These are phyloP conservation scores for Fusarium vanettenii DNA, from an alignment of 2,329 filamentous ascomycete species.

Conservation along the genomic window DNA sequence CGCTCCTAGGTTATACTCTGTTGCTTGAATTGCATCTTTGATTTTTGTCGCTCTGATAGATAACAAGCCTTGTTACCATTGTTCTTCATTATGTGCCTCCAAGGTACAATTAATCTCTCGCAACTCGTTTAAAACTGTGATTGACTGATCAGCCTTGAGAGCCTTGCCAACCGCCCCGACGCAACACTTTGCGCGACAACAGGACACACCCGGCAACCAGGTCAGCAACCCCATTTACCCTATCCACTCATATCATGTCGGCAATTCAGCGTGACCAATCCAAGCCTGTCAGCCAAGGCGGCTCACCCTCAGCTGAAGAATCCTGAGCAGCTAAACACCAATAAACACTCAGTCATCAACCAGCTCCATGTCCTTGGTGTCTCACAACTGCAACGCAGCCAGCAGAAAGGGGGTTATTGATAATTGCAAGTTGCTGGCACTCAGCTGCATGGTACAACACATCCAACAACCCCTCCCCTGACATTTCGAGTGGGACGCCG, in stretches of 20 bases:
- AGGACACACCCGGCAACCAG: neutral
- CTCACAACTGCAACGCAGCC: neutral
- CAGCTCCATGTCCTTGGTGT: neutral
- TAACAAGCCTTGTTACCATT: neutral
- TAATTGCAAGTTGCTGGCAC: neutral
- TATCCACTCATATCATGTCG: neutral
- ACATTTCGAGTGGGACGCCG: neutral
- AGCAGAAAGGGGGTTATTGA: neutral
- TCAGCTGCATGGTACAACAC: neutral
- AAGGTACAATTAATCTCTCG: neutral
- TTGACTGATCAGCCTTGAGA: neutral
- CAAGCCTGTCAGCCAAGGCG: neutral
- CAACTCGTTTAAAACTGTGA: neutral
- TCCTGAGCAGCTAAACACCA: too few species aligned
- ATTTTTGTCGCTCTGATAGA: neutral
- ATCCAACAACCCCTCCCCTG: neutral
- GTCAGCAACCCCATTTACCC: neutral
- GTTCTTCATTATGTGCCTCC: neutral
- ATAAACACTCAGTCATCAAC: neutral
- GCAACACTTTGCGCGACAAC: neutral
- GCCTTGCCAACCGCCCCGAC: neutral
- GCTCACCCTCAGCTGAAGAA: neutral
- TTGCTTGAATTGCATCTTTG: neutral
- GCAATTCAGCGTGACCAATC: neutral
- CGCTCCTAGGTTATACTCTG: neutral